Conservation (phyloP, 805 yeast species). For the Hemisphaericaspora nanyangensis region DNA sequence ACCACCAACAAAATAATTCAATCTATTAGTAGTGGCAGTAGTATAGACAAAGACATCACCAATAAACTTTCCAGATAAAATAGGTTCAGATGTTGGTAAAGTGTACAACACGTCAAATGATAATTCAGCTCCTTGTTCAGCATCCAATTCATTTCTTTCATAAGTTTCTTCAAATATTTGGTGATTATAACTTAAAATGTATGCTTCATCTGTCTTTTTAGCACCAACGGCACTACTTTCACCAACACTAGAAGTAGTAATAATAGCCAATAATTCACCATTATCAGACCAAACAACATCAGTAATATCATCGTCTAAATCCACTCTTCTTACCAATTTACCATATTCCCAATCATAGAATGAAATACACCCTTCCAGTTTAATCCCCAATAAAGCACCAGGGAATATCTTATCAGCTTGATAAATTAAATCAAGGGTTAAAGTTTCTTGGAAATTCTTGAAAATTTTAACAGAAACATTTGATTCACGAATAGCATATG, state of each 20-base stretch:
- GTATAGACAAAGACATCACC: conserved; percentile 96
- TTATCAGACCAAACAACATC: conserved; percentile 91
- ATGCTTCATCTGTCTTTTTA: conserved; percentile 54
- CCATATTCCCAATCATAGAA: conserved; percentile 96
- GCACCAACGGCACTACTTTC: conserved; percentile 17
- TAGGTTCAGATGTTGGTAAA: conserved; percentile 60
- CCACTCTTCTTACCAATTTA: conserved; percentile 78
- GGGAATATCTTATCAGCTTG: conserved; percentile 79
- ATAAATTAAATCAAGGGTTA: conserved; percentile 61
- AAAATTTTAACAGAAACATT: conserved; percentile 61
- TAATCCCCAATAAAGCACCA: conserved; percentile 84
- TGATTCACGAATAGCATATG: conserved; percentile 78
- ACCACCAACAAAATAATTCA: conserved; percentile 94
- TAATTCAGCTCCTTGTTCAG: conserved; percentile 86
- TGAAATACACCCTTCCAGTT: conserved; percentile 77
- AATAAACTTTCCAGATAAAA: conserved; percentile 90
- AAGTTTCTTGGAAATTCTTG: conserved; percentile 81
- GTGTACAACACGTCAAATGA: conserved; percentile 84
- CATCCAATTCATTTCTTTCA: conserved; percentile 53
- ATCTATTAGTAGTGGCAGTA: conserved; percentile 71
- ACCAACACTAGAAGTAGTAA: conserved; percentile 32
- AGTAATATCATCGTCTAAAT: conserved; percentile 67
- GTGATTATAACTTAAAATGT: conserved; percentile 70
- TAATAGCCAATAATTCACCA: conserved; percentile 81
- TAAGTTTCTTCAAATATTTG: conserved; percentile 63